Conservation (phyloP, 352 stramenopile genomes). For the Pythium brassicae region DNA sequence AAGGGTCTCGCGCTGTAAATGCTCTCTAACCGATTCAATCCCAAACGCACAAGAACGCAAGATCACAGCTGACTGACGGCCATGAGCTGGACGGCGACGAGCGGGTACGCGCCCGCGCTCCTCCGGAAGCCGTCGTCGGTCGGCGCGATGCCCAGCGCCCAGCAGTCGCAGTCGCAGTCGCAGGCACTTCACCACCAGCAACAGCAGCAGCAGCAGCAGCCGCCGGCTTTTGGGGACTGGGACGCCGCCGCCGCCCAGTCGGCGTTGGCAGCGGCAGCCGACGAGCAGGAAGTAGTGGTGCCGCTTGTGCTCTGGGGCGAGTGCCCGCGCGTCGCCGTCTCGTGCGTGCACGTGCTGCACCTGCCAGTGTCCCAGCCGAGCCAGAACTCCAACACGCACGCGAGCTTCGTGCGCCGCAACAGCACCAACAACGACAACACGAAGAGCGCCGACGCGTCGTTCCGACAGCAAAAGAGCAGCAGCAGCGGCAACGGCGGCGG, state of each 20-base stretch:
- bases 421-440: background rate
- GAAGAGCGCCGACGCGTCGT: background rate
- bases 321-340: constrained; percentile 42
- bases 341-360: constrained; percentile 56
- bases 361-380: constrained; percentile 64
- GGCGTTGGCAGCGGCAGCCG: background rate
- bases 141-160: constrained; percentile 1
- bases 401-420: constrained; percentile 20
- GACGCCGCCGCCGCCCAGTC: background rate
- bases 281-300: constrained; percentile 42
- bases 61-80: too few species aligned
- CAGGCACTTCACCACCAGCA: background rate
- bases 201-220: background rate
- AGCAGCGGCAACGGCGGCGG: background rate
- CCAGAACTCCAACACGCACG: constrained; percentile 49
- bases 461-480: background rate
- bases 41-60: too few species aligned
- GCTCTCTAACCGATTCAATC: background rate
- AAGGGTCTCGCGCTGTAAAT: background rate
- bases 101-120: constrained; percentile 18
- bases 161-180: background rate
- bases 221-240: background rate
- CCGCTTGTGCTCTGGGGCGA: constrained; percentile 71
- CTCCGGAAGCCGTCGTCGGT: constrained; percentile 18
- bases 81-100: constrained; percentile 26